Evolutionary conservation across 768 basidiomycete species (phyloP), one percentile per base, ranked within the genome.

Genomic region (Tylopilus subfusipes): DNA sequence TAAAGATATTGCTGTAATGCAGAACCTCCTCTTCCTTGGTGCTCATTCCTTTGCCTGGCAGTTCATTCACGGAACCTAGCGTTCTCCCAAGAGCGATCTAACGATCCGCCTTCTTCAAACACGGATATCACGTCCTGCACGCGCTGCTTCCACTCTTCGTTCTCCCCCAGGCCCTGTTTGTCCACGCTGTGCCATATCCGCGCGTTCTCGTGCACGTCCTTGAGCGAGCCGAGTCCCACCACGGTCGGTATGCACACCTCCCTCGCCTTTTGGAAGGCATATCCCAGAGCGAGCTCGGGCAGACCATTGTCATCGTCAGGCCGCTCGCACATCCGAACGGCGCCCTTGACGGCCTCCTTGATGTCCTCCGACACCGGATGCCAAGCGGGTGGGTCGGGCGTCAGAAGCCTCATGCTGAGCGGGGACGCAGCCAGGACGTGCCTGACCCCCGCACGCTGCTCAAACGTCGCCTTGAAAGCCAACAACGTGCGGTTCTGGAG

Each of bases 381-480:
- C 92, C 91, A 94, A 3, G 68, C 13, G 1, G 87, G 86, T 3
- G 79, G 76, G 1, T 65, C 67, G 10, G 75, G 70, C 0, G 83
- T 82, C 31, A 95, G 77, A 4, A 94, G 79, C 0, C 86, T 86
- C 92, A 94, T 94, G 65, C 81, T 85, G 49, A 95, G 76, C 9
- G 93, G 93, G 2, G 91, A 92, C 2, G 93, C 93, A 3, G 85
- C 75, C 48, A 93, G 50, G 27, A 95, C 75, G 52, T 90, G 87
- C 52, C 69, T 66, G 42, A 95, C 79, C 47, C 80, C 73, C 0
- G 90, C 90, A 22, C 86, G 84, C 19, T 72, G 66, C 57, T 75
- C 74, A 51, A 93, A 78, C 38, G 79, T 77, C 12, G 78, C 71
- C 25, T 78, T 76, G 66, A 84, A 92, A 11, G 75, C 69, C 38